Percentiles rank a stretch among this genome's conserved stretches.
These are phyloP conservation scores for Rhodotorula sp. DNA, from an alignment of 1,284 basidiomycete species.

Conservation along the genomic window DNA sequence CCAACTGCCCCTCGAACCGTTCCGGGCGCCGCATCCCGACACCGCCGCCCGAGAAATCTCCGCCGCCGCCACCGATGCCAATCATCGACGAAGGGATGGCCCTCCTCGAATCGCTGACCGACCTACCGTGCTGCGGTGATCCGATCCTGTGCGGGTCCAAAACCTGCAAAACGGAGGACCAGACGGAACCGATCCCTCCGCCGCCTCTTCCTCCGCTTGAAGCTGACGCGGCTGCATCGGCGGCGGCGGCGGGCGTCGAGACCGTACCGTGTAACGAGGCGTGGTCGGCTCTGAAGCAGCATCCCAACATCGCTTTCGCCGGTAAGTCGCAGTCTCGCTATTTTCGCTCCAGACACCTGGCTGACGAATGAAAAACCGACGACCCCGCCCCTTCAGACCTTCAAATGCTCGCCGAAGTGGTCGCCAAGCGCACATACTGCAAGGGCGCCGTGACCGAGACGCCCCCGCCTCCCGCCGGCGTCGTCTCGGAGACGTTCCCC, in stretches of 20 bases:
- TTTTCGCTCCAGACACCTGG: no score
- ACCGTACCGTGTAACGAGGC: conserved; percentile 44
- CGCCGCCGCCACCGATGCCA: neutral
- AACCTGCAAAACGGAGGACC: conserved; percentile 27
- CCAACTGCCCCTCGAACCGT: conserved; percentile 33
- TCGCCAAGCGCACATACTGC: conserved; percentile 43
- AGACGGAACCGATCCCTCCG: neutral
- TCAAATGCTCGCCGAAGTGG: conserved; percentile 47
- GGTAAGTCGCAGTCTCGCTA: conserved; percentile 12
- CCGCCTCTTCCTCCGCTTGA: neutral
- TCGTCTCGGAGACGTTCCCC: conserved; percentile 1
- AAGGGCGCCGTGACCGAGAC: conserved; percentile 26
- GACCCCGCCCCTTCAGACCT: conserved; percentile 34
- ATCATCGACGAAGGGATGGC: conserved; percentile 25
- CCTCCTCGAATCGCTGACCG: conserved; percentile 38
- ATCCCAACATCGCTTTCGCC: conserved; percentile 44
- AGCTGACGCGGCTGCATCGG: no score
- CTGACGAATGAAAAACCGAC: no score
- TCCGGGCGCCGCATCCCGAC: conserved; percentile 12
- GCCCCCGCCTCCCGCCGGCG: neutral
- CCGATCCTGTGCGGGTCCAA: conserved; percentile 41
- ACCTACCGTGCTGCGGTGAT: conserved; percentile 44
- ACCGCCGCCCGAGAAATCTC: conserved; percentile 20
- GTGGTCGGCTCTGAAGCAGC: conserved; percentile 41
- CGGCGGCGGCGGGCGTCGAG: conserved; percentile 27